Evolutionary conservation across 2,329 filamentous ascomycete species (phyloP), one percentile per base, ranked within the genome.

Genomic region (Cercospora berteroae): DNA sequence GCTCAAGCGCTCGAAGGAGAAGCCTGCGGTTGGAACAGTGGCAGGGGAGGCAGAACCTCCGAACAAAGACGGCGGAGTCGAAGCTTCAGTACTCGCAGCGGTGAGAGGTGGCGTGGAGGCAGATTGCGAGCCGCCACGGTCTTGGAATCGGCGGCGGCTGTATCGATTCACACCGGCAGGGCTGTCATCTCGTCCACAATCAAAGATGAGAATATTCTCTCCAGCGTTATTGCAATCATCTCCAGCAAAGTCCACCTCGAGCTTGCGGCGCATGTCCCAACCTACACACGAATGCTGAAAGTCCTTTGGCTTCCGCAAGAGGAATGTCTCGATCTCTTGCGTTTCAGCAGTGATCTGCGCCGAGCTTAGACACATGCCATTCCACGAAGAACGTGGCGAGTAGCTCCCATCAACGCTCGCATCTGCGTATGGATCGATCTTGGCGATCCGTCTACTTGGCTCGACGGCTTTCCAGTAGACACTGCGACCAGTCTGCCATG

Each of bases 231-330:
- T 83, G n/a, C 87, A 87, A 79, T 95, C 91, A 71, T 94, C 92
- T 20, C 87, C 88, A 48, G 90, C 90, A 79, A 97, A 98, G 76
- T 99, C 95, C 2, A 97, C 92, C 74, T 95, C 90, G 2, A 98
- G 82, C 69, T 83, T 88, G 68, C 93, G 87, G 63, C 88, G 88
- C 94, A 98, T 98, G 75, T 98, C 92, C 94, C 95, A 98, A 2
- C 91, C 90, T 66, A 90, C 82, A 75, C 91, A 98, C 1, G 88
- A 83, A 74, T 89, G 89, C 23, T 89, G 88, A 77, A 96, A 96
- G 72, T 96, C 87, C 48, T 87, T 86, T 4, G 94, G 94, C 72
- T 87, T 89, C 73, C 90, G 88, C 0, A 82, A 83, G 18, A 96
- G 78, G 72, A 91, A 96, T 50, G 85, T 86, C 73, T 96, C 91